Base-by-base conservation (phyloP, 345 rosid genomes). In the Lagerstroemia speciosa region DNA sequence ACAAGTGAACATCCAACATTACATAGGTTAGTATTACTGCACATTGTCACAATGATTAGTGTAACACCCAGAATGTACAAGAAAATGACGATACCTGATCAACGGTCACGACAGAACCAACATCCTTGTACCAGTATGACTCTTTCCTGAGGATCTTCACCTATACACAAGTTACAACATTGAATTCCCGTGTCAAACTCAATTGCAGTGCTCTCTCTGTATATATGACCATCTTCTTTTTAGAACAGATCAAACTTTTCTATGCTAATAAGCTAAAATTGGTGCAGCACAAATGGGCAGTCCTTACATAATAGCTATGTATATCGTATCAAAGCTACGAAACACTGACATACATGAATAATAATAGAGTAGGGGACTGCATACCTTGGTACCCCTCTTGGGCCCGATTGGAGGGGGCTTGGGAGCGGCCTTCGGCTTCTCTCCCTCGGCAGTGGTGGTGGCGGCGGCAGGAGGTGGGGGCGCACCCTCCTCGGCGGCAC, bases 381-480 rank as follows among this genome's bases (percentile, higher is more conserved):
- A 6, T 70, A 74, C 77, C 77, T 66, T 70, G 52, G 73, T 52
- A 36, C 77, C 77, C 66, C 77, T 74, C 77, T 74, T 74, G 70
- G 77, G 77, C 8, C 77, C 77, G 41, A 74, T 69, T 29, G 77
- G 77, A 55, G 77, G 77, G n/a, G 77, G 77, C 66, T 74, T 74
- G 60, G 71, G 71, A n/a, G 70, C 66, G 15, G 75, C 66, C 68
- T 71, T 71, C 46, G 72, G 71, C 64, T 55, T 58, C 64, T 68
- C 62, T 22, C 32, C 70, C 68, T 67, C 58, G 48, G 70, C 41
- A 3, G 67, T 45, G 41, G 73, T 46, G 43, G 68, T 31, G 14
- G 70, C 27, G 32, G 69, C 34, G 31, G 76, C 0, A 3, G 72
- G 46, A 0, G 72, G 45, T 2, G 72, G 67, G 0, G 77, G 67